Percentiles rank a stretch among this genome's conserved stretches.
phyloP scores from a whole-genome alignment of 306 rosid species.

The Urtica urens region DNA sequence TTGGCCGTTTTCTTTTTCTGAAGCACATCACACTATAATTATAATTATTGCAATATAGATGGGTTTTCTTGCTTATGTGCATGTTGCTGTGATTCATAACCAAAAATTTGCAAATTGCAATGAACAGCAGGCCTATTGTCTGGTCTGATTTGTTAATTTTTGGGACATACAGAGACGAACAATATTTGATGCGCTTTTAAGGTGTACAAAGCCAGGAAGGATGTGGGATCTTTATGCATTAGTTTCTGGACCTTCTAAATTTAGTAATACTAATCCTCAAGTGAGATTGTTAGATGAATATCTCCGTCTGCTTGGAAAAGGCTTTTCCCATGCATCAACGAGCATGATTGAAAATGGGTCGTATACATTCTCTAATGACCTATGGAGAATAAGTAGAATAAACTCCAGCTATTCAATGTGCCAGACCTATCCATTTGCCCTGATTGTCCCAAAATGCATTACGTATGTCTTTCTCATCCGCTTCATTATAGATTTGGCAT shows the following conservation, averaged over 20 bases:
- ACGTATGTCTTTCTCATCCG: constrained; percentile 40
- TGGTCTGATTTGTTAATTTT: constrained; percentile 13
- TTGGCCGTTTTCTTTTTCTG: too few species aligned
- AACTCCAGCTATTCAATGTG: constrained; percentile 64
- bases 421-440: constrained; percentile 87
- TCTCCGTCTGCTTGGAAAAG: constrained; percentile 82
- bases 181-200: constrained; percentile 55
- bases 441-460: constrained; percentile 64
- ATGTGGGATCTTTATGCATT: constrained; percentile 86
- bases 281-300: constrained; percentile 81
- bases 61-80: constrained; percentile 1
- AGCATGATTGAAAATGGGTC: constrained; percentile 66
- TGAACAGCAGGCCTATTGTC: too few species aligned
- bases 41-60: too few species aligned
- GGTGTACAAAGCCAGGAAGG: constrained; percentile 50
- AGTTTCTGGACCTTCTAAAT: constrained; percentile 64
- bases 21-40: too few species aligned
- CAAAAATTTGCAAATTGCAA: too few species aligned
- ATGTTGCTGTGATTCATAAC: constrained; percentile 5
- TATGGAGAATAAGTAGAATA: constrained; percentile 80
- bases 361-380: constrained; percentile 60
- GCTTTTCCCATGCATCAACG: constrained; percentile 37
- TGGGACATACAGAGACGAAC: constrained; percentile 51
- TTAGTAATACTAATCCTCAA: constrained; percentile 50
- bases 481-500: constrained; percentile 9